These are phyloP conservation scores for Mimosa pudica DNA, from an alignment of 306 rosid genomes.

Conservation along the genomic window DNA sequence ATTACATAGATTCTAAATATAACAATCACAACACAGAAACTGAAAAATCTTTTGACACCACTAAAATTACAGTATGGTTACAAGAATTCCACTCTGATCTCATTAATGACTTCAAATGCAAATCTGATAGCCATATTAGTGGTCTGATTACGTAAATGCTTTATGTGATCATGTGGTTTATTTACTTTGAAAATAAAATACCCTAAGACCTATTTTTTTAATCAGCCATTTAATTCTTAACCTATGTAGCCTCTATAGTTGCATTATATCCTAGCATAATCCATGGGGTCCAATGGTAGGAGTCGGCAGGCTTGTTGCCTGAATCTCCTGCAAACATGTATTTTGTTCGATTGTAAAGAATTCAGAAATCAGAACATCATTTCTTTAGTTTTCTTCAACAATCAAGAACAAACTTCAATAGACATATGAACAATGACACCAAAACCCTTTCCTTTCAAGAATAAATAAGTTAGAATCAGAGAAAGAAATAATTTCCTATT, in stretches of 20 bases:
- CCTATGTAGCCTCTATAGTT: neutral
- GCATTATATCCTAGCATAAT: neutral
- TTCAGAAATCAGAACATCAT: constrained; percentile 4
- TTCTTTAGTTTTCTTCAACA: neutral
- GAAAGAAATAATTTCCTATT: no score
- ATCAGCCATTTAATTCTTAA: neutral
- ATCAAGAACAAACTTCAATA: neutral
- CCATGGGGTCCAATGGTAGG: neutral
- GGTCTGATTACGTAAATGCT: neutral
- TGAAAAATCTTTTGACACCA: neutral
- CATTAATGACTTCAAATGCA: neutral
- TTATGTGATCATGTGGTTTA: neutral
- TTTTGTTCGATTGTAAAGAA: neutral
- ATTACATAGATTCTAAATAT: neutral
- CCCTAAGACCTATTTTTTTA: neutral
- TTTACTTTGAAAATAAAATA: neutral
- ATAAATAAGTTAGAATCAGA: no score
- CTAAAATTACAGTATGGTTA: neutral
- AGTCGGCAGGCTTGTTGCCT: neutral
- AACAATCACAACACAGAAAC: neutral
- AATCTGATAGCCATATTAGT: neutral
- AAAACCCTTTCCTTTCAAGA: neutral
- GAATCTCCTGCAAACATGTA: neutral
- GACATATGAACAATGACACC: neutral
- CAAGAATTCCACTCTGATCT: neutral